Conservation (phyloP, 73 alveolate genomes). For the Breviolum minutum region DNA sequence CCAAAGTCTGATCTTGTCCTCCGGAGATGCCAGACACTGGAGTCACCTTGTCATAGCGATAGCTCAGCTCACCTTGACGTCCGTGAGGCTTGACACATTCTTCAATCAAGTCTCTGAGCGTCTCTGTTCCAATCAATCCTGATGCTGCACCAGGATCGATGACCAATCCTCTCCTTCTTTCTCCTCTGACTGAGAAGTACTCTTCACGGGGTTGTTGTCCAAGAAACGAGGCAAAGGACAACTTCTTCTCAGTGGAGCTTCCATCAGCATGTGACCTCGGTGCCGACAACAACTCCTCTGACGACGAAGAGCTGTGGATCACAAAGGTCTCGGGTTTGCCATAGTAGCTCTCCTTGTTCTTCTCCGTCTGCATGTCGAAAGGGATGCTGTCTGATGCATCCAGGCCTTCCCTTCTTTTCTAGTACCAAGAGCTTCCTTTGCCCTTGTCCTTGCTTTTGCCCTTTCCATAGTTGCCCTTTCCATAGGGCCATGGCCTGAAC, state of each 20-base stretch:
- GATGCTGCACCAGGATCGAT: slow-evolving; percentile 47
- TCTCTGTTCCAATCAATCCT: background rate
- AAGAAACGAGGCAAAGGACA: too few species aligned
- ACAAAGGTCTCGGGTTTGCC: background rate
- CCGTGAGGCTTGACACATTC: background rate
- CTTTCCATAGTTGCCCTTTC: background rate
- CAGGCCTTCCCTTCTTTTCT: background rate
- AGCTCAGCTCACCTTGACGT: background rate
- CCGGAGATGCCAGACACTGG: slow-evolving; percentile 1
- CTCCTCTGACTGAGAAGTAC: slow-evolving; percentile 11
- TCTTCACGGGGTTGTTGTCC: background rate
- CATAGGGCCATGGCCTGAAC: background rate
- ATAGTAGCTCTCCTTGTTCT: background rate
- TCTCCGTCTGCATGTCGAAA: too few species aligned
- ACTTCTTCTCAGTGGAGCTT: too few species aligned
- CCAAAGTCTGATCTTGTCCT: background rate
- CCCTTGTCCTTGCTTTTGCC: background rate
- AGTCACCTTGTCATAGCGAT: background rate
- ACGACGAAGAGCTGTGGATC: too few species aligned
- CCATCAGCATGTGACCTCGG: too few species aligned
- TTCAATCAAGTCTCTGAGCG: background rate
- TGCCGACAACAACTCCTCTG: background rate
- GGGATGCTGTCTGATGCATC: background rate
- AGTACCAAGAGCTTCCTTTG: too few species aligned
- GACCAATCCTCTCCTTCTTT: background rate